Evolutionary conservation across 257 asterid species (phyloP).

Genomic region (Solanum medicagineum): DNA sequence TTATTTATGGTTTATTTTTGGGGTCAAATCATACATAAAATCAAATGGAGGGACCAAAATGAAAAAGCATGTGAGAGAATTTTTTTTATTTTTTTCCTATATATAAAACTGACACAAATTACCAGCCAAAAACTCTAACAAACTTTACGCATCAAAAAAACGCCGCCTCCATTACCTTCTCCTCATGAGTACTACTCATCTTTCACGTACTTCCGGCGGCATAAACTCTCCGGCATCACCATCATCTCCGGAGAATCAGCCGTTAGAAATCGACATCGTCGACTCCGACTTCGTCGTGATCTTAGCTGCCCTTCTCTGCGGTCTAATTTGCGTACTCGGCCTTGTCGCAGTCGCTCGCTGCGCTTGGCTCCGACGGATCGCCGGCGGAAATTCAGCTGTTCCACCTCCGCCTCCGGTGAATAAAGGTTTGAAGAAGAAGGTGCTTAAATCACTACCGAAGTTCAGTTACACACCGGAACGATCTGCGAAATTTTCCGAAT

Average conservation of each 20-base stretch:
- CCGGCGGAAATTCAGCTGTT: not conserved
- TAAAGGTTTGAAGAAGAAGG: conserved; percentile 15
- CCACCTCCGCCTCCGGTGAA: not conserved
- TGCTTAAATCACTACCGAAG: conserved; percentile 11
- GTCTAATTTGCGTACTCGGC: conserved; percentile 15
- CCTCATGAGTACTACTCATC: not conserved
- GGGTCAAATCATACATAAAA: not conserved
- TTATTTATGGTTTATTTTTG: too few relatives aligned
- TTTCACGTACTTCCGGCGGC: not conserved
- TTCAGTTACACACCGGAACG: not conserved
- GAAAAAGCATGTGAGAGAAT: not conserved
- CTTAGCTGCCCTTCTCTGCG: conserved; percentile 17
- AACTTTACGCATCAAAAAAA: not conserved
- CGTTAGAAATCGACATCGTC: not conserved
- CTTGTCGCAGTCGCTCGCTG: conserved; percentile 12
- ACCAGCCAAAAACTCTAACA: not conserved
- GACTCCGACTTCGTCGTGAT: conserved; percentile 12
- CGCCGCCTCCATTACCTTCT: not conserved
- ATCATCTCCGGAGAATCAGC: not conserved
- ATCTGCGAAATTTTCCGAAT: conserved; percentile 1
- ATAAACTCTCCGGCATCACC: not conserved
- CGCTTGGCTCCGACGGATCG: conserved; percentile 14
- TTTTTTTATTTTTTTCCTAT: not conserved
- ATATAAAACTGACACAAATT: not conserved
- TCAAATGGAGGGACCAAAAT: not conserved